Percentiles rank a stretch among this genome's conserved stretches.
Evolutionary conservation across 495 filamentous ascomycete species (phyloP).

Genomic region (Penicillium lagena): DNA sequence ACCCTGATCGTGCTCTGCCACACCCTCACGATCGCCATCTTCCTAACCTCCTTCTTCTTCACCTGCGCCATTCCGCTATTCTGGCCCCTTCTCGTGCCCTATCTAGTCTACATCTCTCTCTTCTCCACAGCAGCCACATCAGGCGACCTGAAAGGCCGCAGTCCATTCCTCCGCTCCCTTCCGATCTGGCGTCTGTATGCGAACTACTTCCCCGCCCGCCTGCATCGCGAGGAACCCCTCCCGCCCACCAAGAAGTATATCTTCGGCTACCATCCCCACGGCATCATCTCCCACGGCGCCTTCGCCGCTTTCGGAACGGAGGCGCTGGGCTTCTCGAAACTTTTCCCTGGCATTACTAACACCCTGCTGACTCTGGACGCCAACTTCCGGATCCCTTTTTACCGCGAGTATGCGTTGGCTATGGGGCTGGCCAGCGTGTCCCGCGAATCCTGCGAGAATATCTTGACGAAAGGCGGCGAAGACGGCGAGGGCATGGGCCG

Average conservation of each 20-base stretch:
- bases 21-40: conserved; percentile 70
- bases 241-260: conserved; percentile 88
- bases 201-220: conserved; percentile 80
- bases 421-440: conserved; percentile 87
- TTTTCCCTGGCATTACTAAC: conserved; percentile 95
- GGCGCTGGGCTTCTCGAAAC: conserved; percentile 75
- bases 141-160: conserved; percentile 67
- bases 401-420: conserved; percentile 83
- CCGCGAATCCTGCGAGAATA: conserved; percentile 80
- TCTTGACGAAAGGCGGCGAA: conserved; percentile 67
- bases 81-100: conserved; percentile 90
- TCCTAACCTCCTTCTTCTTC: conserved; percentile 80
- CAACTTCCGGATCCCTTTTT: conserved; percentile 91
- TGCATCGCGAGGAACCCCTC: conserved; percentile 75
- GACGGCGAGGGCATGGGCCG: conserved; percentile 90
- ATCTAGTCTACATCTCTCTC: conserved; percentile 72
- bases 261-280: conserved; percentile 96
- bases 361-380: conserved; percentile 82
- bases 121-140: conserved; percentile 70
- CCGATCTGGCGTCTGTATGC: conserved; percentile 83
- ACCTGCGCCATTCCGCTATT: conserved; percentile 82
- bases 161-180: conserved; percentile 63
- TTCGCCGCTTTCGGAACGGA: conserved; percentile 92
- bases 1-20: conserved; percentile 81
- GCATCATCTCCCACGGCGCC: conserved; percentile 93